Evolutionary conservation across 495 filamentous ascomycete genomes (phyloP), one percentile per base, ranked within the genome.

Genomic region (Daldinia decipiens): DNA sequence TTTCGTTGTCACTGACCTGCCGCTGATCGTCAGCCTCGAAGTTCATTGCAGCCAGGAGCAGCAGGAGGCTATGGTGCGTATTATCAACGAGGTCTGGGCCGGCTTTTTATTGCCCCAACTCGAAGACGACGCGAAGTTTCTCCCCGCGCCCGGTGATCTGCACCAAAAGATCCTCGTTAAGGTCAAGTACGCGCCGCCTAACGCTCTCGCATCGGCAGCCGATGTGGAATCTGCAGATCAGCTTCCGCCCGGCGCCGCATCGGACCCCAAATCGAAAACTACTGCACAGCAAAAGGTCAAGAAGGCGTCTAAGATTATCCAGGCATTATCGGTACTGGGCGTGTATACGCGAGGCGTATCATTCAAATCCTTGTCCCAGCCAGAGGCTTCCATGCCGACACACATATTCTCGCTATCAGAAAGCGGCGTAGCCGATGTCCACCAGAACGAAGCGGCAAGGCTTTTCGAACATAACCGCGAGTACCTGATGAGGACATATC

Each of bases 381-480:
- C 86, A 17, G 86, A 85, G 69, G 91, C 92, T 0, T 82, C 80
- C 21, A 88, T 92, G 63, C 93, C 94, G 1, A 90, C 89, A 0
- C 94, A 97, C 78, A 87, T 97, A 29, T 98, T 94, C 79, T 94
- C 93, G 0, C 83, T 98, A 31, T 94, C 91, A 0, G 94, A 98
- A 76, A 88, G 87, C 51, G 85, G 87, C n/a, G 87, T 95, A 12
- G 83, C 89, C 31, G 90, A 89, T 54, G 86, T 93, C 24, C 88
- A 94, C 75, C 81, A 87, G 52, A 86, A 84, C 62, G 79, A 87
- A 45, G 83, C 84, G 0, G 74, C 81, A 1, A 85, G 85, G 1
- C 82, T 97, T 6, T 93, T 96, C 67, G 81, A 87, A 13, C 94
- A 98, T 82, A 98, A 98, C 77, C 85, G 88, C n/a, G 76, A 85